phyloP scores from a whole-genome alignment of 1,284 basidiomycete species.

The Ganoderma leucocontextum region DNA sequence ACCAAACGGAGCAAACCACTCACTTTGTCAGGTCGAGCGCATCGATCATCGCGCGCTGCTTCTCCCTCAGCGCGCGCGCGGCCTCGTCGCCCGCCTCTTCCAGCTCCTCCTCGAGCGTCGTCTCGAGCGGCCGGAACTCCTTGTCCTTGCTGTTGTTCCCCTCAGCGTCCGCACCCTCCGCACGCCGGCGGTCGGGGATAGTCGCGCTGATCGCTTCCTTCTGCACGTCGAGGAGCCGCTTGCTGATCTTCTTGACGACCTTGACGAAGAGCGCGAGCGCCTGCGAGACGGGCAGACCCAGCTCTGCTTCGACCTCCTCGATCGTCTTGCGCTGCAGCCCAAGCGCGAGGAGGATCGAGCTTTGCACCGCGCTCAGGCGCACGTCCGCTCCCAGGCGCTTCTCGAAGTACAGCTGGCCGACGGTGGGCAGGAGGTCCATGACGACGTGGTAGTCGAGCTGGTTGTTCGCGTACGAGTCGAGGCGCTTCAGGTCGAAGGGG shows the following conservation, averaged over 20 bases:
- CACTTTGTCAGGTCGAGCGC: conserved; percentile 87
- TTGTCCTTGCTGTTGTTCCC: conserved; percentile 12
- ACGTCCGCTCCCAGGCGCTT: conserved; percentile 71
- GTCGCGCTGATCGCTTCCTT: conserved; percentile 76
- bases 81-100: conserved; percentile 74
- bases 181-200: conserved; percentile 47
- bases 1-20: conserved; percentile 45
- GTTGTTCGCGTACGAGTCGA: conserved; percentile 96
- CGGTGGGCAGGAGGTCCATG: conserved; percentile 87
- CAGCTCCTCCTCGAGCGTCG: conserved; percentile 69
- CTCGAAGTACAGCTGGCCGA: conserved; percentile 88
- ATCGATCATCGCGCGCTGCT: conserved; percentile 87
- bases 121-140: conserved; percentile 61
- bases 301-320: conserved; percentile 91
- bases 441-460: conserved; percentile 97
- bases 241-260: conserved; percentile 86
- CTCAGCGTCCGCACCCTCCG: conserved; percentile 28
- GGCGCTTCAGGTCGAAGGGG: conserved; percentile 95
- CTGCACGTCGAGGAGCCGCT: conserved; percentile 83
- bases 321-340: conserved; percentile 93
- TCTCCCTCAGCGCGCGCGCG: conserved; percentile 60
- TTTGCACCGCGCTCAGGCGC: conserved; percentile 84
- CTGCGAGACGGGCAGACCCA: conserved; percentile 88
- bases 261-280: conserved; percentile 93
- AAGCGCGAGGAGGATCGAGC: conserved; percentile 87